These are phyloP conservation scores for Phytopythium aichiense DNA, from an alignment of 352 stramenopile genomes.

Conservation along the genomic window DNA sequence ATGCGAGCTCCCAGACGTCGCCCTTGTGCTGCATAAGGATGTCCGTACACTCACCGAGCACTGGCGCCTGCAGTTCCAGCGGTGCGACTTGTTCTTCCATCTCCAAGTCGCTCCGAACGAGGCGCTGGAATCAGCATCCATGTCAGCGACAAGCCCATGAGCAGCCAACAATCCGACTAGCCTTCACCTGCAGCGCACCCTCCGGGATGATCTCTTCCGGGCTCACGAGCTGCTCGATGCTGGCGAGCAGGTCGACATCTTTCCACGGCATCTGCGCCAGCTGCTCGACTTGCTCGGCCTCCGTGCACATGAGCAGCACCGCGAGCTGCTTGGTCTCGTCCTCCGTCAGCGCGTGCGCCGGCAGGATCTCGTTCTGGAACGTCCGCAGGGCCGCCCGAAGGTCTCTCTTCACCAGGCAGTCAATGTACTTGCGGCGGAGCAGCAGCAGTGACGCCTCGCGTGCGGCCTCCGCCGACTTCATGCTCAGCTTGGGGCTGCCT, in stretches of 20 bases:
- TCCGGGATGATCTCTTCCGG: constrained; percentile 62
- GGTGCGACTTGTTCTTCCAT: constrained; percentile 13
- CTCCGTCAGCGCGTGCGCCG: constrained; percentile 37
- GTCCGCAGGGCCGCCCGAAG: constrained; percentile 37
- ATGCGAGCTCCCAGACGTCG: constrained; percentile 70
- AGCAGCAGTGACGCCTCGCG: constrained; percentile 47
- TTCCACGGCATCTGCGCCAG: constrained; percentile 37
- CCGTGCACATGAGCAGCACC: constrained; percentile 51
- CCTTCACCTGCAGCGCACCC: constrained; percentile 43
- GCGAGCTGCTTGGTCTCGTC: constrained; percentile 48
- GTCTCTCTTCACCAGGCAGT: constrained; percentile 37
- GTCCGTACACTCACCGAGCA: constrained; percentile 31
- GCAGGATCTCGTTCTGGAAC: constrained; percentile 68
- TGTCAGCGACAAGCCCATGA: neutral
- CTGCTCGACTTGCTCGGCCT: constrained; percentile 30
- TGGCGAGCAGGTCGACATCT: constrained; percentile 33
- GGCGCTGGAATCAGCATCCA: constrained; percentile 16
- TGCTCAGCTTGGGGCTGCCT: constrained; percentile 11
- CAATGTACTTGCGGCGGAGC: constrained; percentile 66
- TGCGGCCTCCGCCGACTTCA: constrained; percentile 39
- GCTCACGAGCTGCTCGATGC: constrained; percentile 56
- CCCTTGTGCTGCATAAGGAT: constrained; percentile 44
- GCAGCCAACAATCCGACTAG: too few relatives aligned
- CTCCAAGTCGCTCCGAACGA: constrained; percentile 30
- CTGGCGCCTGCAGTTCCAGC: constrained; percentile 10